Evolutionary conservation across 2,329 filamentous ascomycete species (phyloP), one percentile per base, ranked within the genome.

Genomic region (Colletotrichum lentis): DNA sequence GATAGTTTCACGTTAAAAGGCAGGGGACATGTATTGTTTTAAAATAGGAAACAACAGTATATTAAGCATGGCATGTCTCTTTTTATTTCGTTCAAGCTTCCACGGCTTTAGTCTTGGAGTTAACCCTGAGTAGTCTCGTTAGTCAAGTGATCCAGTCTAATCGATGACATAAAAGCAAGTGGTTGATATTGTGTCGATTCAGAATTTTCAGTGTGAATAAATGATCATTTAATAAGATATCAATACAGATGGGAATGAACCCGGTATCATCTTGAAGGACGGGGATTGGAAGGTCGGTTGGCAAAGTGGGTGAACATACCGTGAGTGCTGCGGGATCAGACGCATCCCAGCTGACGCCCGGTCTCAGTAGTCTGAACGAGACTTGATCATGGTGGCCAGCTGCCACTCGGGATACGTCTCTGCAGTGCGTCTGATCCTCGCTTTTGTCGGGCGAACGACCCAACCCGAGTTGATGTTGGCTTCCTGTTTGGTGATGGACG

Each of bases 171-270:
- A 41, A 39, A 10, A 37, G 22, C 5, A 44, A 10, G 24, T 35
- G 8, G 8, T 35, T 7, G n/a, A 35, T n/a, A 27, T 14, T 12
- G 5, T 49, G 63, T 62, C 63, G 49, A 35, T 62, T 65, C 63
- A 65, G 63, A 44, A 65, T 65, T 65, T 65, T 65, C 63, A 65
- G 63, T 65, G 63, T 65, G 62, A 62, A 65, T 44, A 55, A 65
- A 54, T 54, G 46, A 65, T 65, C 63, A 65, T 62, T 31, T 65
- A 65, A 62, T 62, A 62, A 65, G 57, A 62, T 65, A 65, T 65
- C 63, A 65, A 60, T 62, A 62, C 35, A 37, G 14, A 65, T 50
- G 57, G 57, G 60, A 49, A 47, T 61, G 54, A 62, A 49, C 53
- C 59, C 59, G 50, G 43, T 54, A 37, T 65, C 63, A 65, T 65